Base-by-base conservation (phyloP, 2,329 filamentous ascomycete species). In the Ophiocordyceps robertsii region DNA sequence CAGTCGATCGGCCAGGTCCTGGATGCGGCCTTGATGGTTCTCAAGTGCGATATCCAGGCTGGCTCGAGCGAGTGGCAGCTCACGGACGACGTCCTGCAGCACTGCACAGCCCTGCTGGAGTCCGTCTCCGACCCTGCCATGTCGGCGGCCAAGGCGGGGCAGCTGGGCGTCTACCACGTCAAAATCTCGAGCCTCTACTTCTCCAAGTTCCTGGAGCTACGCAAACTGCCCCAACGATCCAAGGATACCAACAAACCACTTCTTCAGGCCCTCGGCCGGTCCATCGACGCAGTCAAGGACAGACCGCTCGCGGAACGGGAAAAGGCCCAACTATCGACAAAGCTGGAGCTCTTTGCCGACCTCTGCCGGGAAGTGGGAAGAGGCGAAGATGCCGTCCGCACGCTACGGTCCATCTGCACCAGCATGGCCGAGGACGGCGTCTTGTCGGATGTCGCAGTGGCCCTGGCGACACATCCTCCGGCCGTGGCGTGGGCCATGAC, bases 161-260 rank as follows among this genome's bases (percentile, higher is more conserved):
- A 62, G 40, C 50, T 64, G 12, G 53, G 49, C n/a, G 65, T 64
- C 2, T 76, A 78, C 49, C 67, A 75, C 44, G 70, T 82, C 47
- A 84, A 80, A 51, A 73, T 86, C 24, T 86, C 82, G 0, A 80
- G 82, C 50, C 67, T 84, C 3, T 85, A 85, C 55, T 86, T 80
- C 55, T 66, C 76, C n/a, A 67, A 75, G 39, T 77, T 77, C 52
- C 61, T 73, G 16, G 64, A 68, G 37, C 55, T 75, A 46, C 62
- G 68, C 13, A 73, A 72, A 40, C 59, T 63, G 21, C 49, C 60
- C 0, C 60, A 62, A 4, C 65, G 58, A 37, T 53, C 57, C 11
- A 62, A 61, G 41, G 55, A 61, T 17, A 43, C 53, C 37, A 61
- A 56, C 44, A 65, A 64, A 50, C 57, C 59, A 16, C 64, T 72